These are phyloP conservation scores for Arabidopsis thaliana DNA, from an alignment of 345 rosid genomes.

Conservation along the genomic window DNA sequence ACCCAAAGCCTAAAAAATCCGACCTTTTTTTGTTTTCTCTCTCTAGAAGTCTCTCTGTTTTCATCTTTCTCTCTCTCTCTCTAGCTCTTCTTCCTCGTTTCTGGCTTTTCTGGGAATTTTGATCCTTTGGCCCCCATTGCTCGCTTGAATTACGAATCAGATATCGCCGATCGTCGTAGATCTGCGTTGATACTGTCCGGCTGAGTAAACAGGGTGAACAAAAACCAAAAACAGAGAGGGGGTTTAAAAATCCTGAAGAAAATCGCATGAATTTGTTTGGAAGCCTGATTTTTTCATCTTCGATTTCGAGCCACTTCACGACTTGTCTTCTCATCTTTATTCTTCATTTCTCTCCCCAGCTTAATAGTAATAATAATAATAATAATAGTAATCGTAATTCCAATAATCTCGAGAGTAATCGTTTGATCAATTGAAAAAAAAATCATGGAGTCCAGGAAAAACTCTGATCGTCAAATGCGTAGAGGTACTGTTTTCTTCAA, in stretches of 20 bases:
- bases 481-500: conserved; percentile 53
- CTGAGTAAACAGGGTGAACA: conserved; percentile 30
- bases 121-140: neutral
- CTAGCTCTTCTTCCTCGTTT: conserved; percentile 7
- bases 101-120: conserved; percentile 23
- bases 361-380: conserved; percentile 39
- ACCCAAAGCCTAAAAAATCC: neutral
- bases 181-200: conserved; percentile 22
- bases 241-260: conserved; percentile 21
- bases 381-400: conserved; percentile 27
- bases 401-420: conserved; percentile 28
- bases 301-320: conserved; percentile 72
- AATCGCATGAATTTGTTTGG: conserved; percentile 98
- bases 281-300: conserved; percentile 64
- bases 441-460: conserved; percentile 70
- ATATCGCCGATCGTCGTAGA: conserved; percentile 37
- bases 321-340: conserved; percentile 77
- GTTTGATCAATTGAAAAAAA: conserved; percentile 25
- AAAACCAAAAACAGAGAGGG: neutral
- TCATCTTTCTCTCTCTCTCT: conserved; percentile 30
- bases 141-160: conserved; percentile 20
- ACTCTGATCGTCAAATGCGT: conserved; percentile 76
- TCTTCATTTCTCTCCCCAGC: conserved; percentile 88
- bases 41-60: conserved; percentile 28
- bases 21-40: conserved; percentile 1